phyloP scores from a whole-genome alignment of 768 basidiomycete genomes.

The Phaeolepiota aurea region DNA sequence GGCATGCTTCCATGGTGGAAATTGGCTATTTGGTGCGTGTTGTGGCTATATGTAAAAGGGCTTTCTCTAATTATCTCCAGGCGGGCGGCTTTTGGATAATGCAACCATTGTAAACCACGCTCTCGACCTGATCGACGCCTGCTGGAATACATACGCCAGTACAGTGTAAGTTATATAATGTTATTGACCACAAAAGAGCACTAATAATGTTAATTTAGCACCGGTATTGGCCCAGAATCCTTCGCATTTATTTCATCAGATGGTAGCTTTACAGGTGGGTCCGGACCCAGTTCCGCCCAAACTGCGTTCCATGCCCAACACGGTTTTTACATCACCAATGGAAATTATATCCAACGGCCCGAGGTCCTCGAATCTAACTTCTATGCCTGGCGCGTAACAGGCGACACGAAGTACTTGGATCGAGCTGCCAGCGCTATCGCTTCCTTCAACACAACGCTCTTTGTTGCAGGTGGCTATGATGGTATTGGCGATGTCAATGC shows the following conservation, averaged over 20 bases:
- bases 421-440: slow-evolving; percentile 50
- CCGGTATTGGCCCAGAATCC: slow-evolving; percentile 68
- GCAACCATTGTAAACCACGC: slow-evolving; percentile 57
- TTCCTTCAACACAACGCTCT: slow-evolving; percentile 44
- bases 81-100: slow-evolving; percentile 63
- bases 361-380: slow-evolving; percentile 79
- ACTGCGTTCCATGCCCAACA: slow-evolving; percentile 47
- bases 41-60: background rate
- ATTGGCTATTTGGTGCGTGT: slow-evolving; percentile 58
- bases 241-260: slow-evolving; percentile 59
- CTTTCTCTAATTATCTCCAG: slow-evolving; percentile 21
- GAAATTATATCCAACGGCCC: slow-evolving; percentile 58
- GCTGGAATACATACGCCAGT: slow-evolving; percentile 76
- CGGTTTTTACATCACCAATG: slow-evolving; percentile 53
- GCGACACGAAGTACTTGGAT: slow-evolving; percentile 58
- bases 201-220: slow-evolving; percentile 27
- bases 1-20: slow-evolving; percentile 71
- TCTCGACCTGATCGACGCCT: slow-evolving; percentile 56
- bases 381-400: slow-evolving; percentile 70
- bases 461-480: slow-evolving; percentile 35
- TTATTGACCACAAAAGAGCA: background rate
- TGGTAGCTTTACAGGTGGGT: slow-evolving; percentile 48
- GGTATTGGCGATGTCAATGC: slow-evolving; percentile 52
- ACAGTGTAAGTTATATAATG: slow-evolving; percentile 41
- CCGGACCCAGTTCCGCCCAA: slow-evolving; percentile 25